A percentile compares a stretch with the other conserved stretches of the same genome.
phyloP scores from a whole-genome alignment of 345 rosid species.

The Sapria himalayana region DNA sequence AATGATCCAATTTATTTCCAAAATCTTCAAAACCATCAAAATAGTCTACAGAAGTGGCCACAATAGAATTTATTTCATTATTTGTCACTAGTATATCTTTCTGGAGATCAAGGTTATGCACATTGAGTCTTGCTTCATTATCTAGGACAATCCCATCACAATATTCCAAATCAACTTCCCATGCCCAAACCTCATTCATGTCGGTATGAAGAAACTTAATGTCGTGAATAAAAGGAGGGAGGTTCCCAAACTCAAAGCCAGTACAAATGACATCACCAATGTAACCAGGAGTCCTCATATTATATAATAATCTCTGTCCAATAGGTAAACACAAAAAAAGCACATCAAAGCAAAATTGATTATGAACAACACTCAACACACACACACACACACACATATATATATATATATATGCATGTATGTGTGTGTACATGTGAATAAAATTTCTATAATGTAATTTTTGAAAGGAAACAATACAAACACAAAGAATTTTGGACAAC shows the following conservation, averaged over 20 bases:
- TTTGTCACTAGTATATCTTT: slow-evolving; percentile 25
- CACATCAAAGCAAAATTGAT: slow-evolving; percentile 4
- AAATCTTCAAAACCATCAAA: slow-evolving; percentile 57
- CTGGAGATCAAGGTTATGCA: slow-evolving; percentile 36
- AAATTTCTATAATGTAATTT: no score
- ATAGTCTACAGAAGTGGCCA: slow-evolving; percentile 30
- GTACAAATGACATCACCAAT: slow-evolving; percentile 64
- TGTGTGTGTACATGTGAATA: no score
- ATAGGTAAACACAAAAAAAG: no score
- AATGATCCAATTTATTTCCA: slow-evolving; percentile 38
- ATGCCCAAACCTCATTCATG: slow-evolving; percentile 77
- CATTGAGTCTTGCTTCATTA: slow-evolving; percentile 67
- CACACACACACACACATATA: neutral
- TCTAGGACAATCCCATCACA: slow-evolving; percentile 48
- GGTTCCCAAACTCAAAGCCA: slow-evolving; percentile 33
- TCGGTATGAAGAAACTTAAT: slow-evolving; percentile 59
- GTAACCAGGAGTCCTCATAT: slow-evolving; percentile 78
- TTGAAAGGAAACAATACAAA: no score
- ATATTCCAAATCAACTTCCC: slow-evolving; percentile 80
- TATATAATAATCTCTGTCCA: slow-evolving; percentile 64
- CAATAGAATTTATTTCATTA: slow-evolving; percentile 23
- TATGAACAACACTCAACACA: neutral
- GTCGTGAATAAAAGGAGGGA: slow-evolving; percentile 74
- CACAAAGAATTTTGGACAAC: no score
- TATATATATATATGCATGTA: no score